Percentiles rank a stretch among this genome's conserved stretches.
phyloP scores from a whole-genome alignment of 2,329 filamentous ascomycete genomes.

The Chrysosporium queenslandicum region DNA sequence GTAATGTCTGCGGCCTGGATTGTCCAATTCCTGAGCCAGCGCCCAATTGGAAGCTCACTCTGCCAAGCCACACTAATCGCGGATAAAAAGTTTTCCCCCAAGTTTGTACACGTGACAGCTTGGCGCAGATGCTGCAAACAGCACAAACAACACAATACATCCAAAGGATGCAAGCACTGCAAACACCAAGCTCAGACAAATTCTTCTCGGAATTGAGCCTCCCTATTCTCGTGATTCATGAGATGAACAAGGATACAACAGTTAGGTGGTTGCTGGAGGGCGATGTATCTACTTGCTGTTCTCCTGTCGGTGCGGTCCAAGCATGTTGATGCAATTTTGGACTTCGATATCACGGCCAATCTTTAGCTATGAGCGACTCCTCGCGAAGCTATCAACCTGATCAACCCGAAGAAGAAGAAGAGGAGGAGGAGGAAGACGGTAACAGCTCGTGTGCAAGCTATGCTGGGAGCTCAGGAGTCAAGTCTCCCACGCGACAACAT shows the following conservation, averaged over 20 bases:
- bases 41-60: no score
- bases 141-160: conserved; percentile 25
- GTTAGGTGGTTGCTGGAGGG: background rate
- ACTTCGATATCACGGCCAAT: background rate
- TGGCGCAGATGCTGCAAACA: background rate
- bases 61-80: no score
- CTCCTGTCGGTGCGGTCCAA: conserved; percentile 5
- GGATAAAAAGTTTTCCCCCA: no score
- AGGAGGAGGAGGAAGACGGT: conserved; percentile 10
- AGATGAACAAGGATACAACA: background rate
- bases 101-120: background rate
- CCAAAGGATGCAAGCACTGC: conserved; percentile 28
- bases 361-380: conserved; percentile 31
- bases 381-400: conserved; percentile 26
- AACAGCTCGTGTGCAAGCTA: background rate
- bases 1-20: no score
- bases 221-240: no score
- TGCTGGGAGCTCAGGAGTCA: conserved; percentile 9
- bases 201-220: background rate
- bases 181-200: conserved; percentile 6
- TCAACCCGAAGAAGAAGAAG: no score
- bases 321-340: background rate
- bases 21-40: no score
- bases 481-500: conserved; percentile 16
- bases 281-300: conserved; percentile 9